Base-by-base conservation (phyloP, 2,329 filamentous ascomycete genomes). In the Emergomyces pasteurianus region DNA sequence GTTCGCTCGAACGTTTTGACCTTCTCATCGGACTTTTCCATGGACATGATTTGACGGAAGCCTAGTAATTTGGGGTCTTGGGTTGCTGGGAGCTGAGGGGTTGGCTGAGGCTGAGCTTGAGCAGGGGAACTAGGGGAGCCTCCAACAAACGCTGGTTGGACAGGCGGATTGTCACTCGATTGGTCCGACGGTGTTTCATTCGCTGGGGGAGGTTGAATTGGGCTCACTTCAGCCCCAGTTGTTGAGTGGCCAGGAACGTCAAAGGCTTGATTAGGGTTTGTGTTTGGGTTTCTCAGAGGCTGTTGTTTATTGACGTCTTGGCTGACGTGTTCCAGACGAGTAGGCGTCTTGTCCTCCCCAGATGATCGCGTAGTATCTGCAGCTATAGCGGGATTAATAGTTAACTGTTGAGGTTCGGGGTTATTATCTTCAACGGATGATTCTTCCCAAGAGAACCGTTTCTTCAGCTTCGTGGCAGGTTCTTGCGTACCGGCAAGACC, bases 1-100 rank as follows among this genome's bases (percentile, higher is more conserved):
- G 88, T 87, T 61, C 87, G 83, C 62, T 89, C 83, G 71, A 89
- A 95, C 16, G 85, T 86, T 50, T 81, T 78, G 62, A 94, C 88
- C 23, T 91, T 85, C 65, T 94, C 86, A 16, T 80, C 73, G 0
- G 85, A 73, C 1, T 82, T 83, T 18, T 82, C 79, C 57, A 94
- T 79, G 9, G 83, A 84, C 67, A 90, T 80, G 63, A 96, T 95
- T 61, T 95, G 88, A 58, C 86, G 83, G 74, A 95, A 92, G 1
- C 81, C 78, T 64, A 82, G 79, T 43, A 83, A 76, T 54, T 77
- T 80, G 3, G 70, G 65, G 47, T 70, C 67, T 16, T 68, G 61
- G 9, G 67, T 62, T 4, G 61, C 62, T 5, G 62, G 62, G 16
- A 61, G 62, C 1, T 63, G 65, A 16, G 66, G 59, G 12, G 40